phyloP scores from a whole-genome alignment of 225 moss, liverwort and hornwort species.

The Straminergon stramineum region DNA sequence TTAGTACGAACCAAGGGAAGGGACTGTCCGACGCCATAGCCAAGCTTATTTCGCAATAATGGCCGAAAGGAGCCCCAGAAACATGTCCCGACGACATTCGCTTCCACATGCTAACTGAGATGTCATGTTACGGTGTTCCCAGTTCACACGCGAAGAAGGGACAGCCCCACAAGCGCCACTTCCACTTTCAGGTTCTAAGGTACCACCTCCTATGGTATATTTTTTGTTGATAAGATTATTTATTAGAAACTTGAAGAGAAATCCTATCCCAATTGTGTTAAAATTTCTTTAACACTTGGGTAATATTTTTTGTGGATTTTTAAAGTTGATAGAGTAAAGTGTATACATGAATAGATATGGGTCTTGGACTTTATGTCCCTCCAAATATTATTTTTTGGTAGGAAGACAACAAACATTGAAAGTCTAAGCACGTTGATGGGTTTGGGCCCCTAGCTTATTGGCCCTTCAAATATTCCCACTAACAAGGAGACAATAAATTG shows the following conservation, averaged over 20 bases:
- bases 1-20: background rate
- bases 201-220: too few species aligned
- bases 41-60: background rate
- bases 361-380: accelerated
- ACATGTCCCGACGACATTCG: background rate
- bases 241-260: background rate
- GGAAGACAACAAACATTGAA: background rate
- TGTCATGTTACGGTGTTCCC: background rate
- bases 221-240: background rate
- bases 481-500: background rate
- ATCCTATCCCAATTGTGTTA: background rate
- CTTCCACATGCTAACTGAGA: background rate
- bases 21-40: background rate
- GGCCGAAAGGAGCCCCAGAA: background rate
- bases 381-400: background rate
- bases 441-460: accelerated
- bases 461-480: too few species aligned
- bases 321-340: background rate
- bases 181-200: background rate
- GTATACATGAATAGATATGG: background rate
- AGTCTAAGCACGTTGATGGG: background rate
- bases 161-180: background rate
- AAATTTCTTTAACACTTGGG: background rate
- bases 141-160: background rate
- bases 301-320: background rate